Conservation (phyloP, 768 basidiomycete species). For the Tubosaeta sp. region DNA sequence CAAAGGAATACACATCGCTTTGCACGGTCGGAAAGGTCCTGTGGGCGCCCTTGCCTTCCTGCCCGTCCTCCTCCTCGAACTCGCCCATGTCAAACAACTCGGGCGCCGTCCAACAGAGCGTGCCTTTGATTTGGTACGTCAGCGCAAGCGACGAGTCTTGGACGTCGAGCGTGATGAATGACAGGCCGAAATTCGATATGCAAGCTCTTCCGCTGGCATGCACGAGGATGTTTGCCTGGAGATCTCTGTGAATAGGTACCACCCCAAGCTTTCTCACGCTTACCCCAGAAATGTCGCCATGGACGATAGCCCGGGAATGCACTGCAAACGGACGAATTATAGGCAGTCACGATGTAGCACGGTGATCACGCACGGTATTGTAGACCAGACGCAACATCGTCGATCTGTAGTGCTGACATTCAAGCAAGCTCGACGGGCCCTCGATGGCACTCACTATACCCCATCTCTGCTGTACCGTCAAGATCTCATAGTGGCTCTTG, state of each 20-base stretch:
- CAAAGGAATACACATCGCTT: conserved; percentile 35
- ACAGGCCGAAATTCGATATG: conserved; percentile 46
- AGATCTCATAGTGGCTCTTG: conserved; percentile 4
- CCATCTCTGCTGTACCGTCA: conserved; percentile 13
- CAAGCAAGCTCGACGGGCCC: not conserved
- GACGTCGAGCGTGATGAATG: conserved; percentile 35
- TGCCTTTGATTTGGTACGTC: conserved; percentile 30
- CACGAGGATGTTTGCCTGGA: conserved; percentile 44
- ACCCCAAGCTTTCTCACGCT: not conserved
- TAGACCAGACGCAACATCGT: conserved; percentile 24
- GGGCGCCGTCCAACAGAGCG: conserved; percentile 49
- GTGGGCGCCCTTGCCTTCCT: not conserved
- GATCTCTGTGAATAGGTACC: not conserved
- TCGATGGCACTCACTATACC: conserved; percentile 10
- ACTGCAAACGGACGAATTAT: conserved; percentile 4
- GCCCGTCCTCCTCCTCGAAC: not conserved
- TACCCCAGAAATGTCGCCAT: conserved; percentile 30
- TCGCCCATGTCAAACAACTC: conserved; percentile 29
- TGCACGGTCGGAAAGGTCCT: conserved; percentile 14
- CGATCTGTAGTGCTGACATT: conserved; percentile 11
- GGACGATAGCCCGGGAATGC: conserved; percentile 18
- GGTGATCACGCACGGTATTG: conserved; percentile 20
- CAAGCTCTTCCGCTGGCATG: conserved; percentile 38
- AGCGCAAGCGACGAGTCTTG: conserved; percentile 31
- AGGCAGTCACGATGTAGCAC: not conserved